Evolutionary conservation across 148 eudicot species (phyloP).

Genomic region (Salicornia ramosissima): DNA sequence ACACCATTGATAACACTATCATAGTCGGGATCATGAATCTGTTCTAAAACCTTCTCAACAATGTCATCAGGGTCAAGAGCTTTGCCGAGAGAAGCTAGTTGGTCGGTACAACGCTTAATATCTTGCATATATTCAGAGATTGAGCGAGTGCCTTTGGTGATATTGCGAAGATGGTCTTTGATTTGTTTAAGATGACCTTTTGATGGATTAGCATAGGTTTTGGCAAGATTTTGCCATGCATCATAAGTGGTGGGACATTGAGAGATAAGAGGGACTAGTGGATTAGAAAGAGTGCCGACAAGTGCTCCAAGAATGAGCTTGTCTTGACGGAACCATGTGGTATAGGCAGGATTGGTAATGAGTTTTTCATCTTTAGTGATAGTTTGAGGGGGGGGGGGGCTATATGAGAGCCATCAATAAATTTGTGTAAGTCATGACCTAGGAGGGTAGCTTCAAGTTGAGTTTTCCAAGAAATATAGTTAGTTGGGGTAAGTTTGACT

Average conservation of each 20-base stretch:
- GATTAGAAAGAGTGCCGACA: neutral
- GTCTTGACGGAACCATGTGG: slow-evolving; percentile 2
- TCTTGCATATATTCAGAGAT: slow-evolving; percentile 12
- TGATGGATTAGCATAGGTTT: slow-evolving; percentile 3
- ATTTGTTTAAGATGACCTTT: neutral
- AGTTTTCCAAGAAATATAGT: neutral
- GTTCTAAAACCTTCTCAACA: neutral
- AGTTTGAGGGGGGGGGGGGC: neutral
- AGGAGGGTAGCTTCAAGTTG: slow-evolving; percentile 1
- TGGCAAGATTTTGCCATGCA: neutral
- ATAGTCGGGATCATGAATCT: neutral
- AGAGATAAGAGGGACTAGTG: neutral
- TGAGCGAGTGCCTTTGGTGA: neutral
- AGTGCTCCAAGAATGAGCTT: neutral
- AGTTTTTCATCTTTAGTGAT: neutral
- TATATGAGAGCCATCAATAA: neutral
- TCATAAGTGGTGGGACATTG: neutral
- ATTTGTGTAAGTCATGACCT: slow-evolving; percentile 3
- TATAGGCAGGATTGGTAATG: neutral
- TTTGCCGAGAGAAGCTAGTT: neutral
- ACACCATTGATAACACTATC: neutral
- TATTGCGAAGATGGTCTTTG: neutral
- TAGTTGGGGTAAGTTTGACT: neutral
- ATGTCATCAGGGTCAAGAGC: slow-evolving; percentile 1
- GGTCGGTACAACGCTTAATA: neutral